Evolutionary conservation across 2,329 filamentous ascomycete species (phyloP).

Genomic region (Colletotrichum filicis): DNA sequence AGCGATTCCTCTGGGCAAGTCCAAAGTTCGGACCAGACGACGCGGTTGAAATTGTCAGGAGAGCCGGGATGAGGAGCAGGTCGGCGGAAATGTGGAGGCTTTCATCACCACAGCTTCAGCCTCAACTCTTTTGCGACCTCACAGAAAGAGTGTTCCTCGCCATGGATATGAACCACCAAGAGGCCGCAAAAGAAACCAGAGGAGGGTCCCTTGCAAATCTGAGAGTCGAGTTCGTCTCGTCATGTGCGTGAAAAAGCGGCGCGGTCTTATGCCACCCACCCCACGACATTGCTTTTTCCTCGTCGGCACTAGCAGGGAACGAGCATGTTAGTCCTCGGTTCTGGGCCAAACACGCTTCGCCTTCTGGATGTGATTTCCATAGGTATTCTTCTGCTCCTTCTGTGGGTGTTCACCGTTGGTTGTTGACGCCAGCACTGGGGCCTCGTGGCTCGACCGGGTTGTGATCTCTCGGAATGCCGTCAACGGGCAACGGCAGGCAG

Average conservation of each 20-base stretch:
- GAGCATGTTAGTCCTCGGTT: slow-evolving; percentile 17
- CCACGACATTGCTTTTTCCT: slow-evolving; percentile 32
- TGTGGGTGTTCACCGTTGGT: not conserved
- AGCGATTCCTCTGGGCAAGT: not conserved
- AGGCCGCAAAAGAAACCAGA: slow-evolving; percentile 10
- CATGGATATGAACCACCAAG: not conserved
- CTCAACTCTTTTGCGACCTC: slow-evolving; percentile 32
- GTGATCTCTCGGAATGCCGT: not conserved
- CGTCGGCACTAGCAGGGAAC: slow-evolving; percentile 25
- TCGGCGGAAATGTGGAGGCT: slow-evolving; percentile 2
- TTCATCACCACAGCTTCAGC: slow-evolving; percentile 21
- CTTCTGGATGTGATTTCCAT: not conserved
- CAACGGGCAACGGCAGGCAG: not conserved
- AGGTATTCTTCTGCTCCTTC: not conserved
- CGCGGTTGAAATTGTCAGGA: not conserved
- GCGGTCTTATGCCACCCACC: slow-evolving; percentile 13
- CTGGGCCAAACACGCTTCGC: slow-evolving; percentile 23
- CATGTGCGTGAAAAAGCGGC: slow-evolving; percentile 16
- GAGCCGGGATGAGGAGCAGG: slow-evolving; percentile 1
- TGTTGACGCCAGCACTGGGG: not conserved
- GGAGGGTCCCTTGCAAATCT: not conserved
- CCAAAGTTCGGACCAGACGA: not conserved
- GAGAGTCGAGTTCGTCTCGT: slow-evolving; percentile 12
- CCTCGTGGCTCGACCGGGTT: not conserved
- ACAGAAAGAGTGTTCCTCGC: not conserved